Percentiles rank a stretch among this genome's conserved stretches.
These are phyloP conservation scores for Fusarium chlamydosporum DNA, from an alignment of 2,329 filamentous ascomycete genomes.

Conservation along the genomic window DNA sequence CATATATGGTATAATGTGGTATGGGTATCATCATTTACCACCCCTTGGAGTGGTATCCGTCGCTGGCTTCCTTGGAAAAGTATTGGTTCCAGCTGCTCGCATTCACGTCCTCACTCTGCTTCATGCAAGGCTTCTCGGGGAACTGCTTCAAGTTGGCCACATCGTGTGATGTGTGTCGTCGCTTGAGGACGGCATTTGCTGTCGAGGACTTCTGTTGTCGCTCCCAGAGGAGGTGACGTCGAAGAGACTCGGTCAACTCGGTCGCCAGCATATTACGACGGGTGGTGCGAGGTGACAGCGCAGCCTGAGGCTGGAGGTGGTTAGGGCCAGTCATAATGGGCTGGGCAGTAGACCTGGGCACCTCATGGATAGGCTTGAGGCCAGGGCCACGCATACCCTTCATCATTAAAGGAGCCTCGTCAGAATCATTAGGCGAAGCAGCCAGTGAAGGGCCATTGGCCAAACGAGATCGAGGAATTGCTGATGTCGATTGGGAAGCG, in stretches of 20 bases:
- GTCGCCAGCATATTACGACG: conserved; percentile 95
- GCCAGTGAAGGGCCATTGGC: conserved; percentile 60
- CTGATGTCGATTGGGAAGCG: conserved; percentile 75
- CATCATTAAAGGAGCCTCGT: conserved; percentile 75
- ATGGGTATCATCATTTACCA: conserved; percentile 54
- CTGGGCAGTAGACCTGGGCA: conserved; percentile 77
- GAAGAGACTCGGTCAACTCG: conserved; percentile 92
- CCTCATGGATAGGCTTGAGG: conserved; percentile 70
- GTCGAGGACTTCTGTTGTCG: conserved; percentile 94
- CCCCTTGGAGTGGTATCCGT: conserved; percentile 62
- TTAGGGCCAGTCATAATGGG: conserved; percentile 82
- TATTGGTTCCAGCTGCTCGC: conserved; percentile 87
- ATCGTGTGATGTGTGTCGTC: conserved; percentile 90
- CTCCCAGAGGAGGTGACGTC: conserved; percentile 93
- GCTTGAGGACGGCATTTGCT: conserved; percentile 88
- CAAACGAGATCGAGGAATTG: conserved; percentile 75
- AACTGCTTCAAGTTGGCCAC: conserved; percentile 89
- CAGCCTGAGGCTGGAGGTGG: conserved; percentile 75
- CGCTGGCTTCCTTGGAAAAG: conserved; percentile 81
- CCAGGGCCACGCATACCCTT: conserved; percentile 67
- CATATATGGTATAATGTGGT: conserved; percentile 31
- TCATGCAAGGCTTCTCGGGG: conserved; percentile 75
- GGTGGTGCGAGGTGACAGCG: conserved; percentile 91
- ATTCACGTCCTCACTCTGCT: conserved; percentile 72
- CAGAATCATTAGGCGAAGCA: conserved; percentile 70